Conservation (phyloP, 495 filamentous ascomycete species). For the Penicillium turbatum region DNA sequence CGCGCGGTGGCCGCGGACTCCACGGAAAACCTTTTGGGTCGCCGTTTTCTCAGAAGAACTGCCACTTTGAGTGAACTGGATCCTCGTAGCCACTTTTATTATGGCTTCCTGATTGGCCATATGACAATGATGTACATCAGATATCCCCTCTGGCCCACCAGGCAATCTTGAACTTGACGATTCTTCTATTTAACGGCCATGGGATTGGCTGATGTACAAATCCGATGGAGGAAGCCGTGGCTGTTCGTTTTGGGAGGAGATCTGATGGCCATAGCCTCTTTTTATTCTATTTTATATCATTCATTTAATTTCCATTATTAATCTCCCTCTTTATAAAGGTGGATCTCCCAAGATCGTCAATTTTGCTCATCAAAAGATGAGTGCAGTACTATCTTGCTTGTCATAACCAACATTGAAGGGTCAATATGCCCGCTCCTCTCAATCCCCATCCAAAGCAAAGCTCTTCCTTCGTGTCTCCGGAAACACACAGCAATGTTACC, state of each 20-base stretch:
- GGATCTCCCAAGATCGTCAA: neutral
- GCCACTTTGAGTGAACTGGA: neutral
- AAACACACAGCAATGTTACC: constrained; percentile 16
- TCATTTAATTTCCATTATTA: too few species aligned
- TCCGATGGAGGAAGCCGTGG: too few species aligned
- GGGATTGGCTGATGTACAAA: too few species aligned
- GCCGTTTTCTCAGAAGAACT: neutral
- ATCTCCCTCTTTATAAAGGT: constrained; percentile 14
- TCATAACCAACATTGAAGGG: constrained; percentile 1
- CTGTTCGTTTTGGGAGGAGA: too few species aligned
- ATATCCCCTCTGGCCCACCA: too few species aligned
- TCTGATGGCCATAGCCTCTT: too few species aligned
- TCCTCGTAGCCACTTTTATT: neutral
- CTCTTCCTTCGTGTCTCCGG: constrained; percentile 17
- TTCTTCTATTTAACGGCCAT: too few species aligned
- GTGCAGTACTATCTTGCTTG: neutral
- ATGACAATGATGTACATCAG: neutral
- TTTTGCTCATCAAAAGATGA: neutral
- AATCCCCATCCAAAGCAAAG: constrained; percentile 23
- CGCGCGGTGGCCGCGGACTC: constrained; percentile 15
- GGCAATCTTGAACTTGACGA: too few species aligned
- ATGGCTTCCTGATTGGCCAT: constrained; percentile 2
- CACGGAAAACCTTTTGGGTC: constrained; percentile 1
- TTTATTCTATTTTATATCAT: too few species aligned
- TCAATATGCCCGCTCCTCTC: constrained; percentile 34